Percentiles rank a stretch among this genome's conserved stretches.
These are phyloP conservation scores for Davidsoniella eucalypti DNA, from an alignment of 2,329 filamentous ascomycete genomes.

Conservation along the genomic window DNA sequence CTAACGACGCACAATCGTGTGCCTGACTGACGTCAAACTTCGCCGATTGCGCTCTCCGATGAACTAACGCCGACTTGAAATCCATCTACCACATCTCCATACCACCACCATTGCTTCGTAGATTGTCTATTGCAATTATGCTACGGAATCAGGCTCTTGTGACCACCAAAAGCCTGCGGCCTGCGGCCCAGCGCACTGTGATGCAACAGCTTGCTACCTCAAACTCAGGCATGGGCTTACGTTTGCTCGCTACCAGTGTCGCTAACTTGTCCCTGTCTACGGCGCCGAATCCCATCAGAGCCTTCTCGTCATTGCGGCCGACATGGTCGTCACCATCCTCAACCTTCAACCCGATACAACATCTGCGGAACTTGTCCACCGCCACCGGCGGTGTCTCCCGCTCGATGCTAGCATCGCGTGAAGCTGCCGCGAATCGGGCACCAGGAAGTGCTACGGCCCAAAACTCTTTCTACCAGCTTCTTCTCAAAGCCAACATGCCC, in stretches of 20 bases:
- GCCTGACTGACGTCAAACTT: too few relatives aligned
- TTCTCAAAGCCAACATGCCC: slow-evolving; percentile 84
- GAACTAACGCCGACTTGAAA: neutral
- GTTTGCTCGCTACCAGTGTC: slow-evolving; percentile 2
- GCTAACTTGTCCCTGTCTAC: slow-evolving; percentile 3
- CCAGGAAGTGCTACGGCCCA: slow-evolving; percentile 75
- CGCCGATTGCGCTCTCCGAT: neutral
- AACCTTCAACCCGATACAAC: neutral
- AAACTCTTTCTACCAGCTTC: slow-evolving; percentile 82
- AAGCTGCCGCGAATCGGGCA: slow-evolving; percentile 86
- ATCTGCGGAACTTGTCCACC: slow-evolving; percentile 14
- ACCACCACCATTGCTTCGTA: neutral
- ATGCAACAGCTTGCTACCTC: slow-evolving; percentile 9
- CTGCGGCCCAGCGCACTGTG: slow-evolving; percentile 7
- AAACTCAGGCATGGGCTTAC: slow-evolving; percentile 8
- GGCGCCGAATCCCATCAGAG: slow-evolving; percentile 17
- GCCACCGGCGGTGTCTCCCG: slow-evolving; percentile 35
- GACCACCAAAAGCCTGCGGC: slow-evolving; percentile 10
- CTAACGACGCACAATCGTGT: neutral
- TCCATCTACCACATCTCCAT: neutral
- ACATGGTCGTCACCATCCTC: neutral
- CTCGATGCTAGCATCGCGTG: slow-evolving; percentile 63
- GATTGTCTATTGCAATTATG: slow-evolving; percentile 3
- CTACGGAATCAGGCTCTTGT: slow-evolving; percentile 12
- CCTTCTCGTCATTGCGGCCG: slow-evolving; percentile 4